These are phyloP conservation scores for Collybia sp. DNA, from an alignment of 768 basidiomycete genomes.

Conservation along the genomic window DNA sequence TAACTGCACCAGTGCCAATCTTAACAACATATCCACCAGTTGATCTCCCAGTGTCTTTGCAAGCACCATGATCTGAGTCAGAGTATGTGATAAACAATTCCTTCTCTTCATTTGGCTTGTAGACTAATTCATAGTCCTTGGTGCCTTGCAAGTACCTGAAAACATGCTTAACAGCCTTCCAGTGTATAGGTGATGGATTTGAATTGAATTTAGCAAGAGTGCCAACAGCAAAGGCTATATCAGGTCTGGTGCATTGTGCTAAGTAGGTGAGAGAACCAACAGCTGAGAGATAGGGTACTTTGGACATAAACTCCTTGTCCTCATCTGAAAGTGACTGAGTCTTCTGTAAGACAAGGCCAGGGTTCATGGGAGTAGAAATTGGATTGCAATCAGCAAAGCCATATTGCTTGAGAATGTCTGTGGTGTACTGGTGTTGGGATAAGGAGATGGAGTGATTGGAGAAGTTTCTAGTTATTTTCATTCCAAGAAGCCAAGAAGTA, in stretches of 20 bases:
- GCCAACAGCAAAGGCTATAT: background rate
- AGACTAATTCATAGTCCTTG: constrained; percentile 9
- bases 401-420: constrained; percentile 23
- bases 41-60: constrained; percentile 20
- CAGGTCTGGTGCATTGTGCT: too few species aligned
- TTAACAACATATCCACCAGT: constrained; percentile 23
- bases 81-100: constrained; percentile 14
- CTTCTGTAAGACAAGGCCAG: too few species aligned
- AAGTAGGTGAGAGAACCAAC: background rate
- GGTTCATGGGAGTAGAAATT: too few species aligned
- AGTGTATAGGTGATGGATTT: constrained; percentile 1
- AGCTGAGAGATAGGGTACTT: background rate
- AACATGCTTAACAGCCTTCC: constrained; percentile 4
- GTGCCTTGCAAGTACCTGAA: constrained; percentile 4
- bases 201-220: background rate
- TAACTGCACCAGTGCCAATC: constrained; percentile 14
- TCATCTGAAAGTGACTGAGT: too few species aligned
- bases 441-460: constrained; percentile 12
- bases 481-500: constrained; percentile 20
- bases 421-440: constrained; percentile 19
- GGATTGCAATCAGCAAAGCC: too few species aligned
- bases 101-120: constrained; percentile 1
- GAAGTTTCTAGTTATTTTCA: constrained; percentile 20
- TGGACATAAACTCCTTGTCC: constrained; percentile 1
- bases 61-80: constrained; percentile 25